Base-by-base conservation (phyloP, 257 asterid genomes). In the Gardenia jasminoides region DNA sequence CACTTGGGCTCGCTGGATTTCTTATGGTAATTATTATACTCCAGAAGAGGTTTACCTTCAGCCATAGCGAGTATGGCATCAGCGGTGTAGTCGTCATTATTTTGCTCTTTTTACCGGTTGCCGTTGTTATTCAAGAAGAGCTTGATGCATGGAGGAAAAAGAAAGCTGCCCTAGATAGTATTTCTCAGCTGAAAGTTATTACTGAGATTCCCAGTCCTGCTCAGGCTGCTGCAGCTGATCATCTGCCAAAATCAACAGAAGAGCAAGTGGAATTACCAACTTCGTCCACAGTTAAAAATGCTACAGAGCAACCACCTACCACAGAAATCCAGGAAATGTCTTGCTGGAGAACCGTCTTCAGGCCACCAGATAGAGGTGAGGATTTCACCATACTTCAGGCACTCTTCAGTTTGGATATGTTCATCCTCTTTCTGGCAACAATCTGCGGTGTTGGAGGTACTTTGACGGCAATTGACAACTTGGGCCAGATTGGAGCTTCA, bases 361-460 rank as follows among this genome's bases (percentile, higher is more conserved):
- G 70, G 47, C 97, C 92, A 0, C 97, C 97, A 54, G 71, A 58
- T 0, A 70, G 94, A 48, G 97, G 97, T 0, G 92, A 92, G 2
- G 97, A 92, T 83, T 90, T 75, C 83, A 92, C 97, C 0, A 92
- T 92, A 75, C 92, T 92, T 5, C 97, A 92, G 80, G 96, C 97
- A 3, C 89, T 92, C 10, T 92, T 92, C 80, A 90, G 95, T 24
- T 0, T 85, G 11, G 96, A 92, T 82, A 90, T 92, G 97, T 26
- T 89, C 0, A 88, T 90, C 30, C 76, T 93, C 0, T 90, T 93
- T 24, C 30, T 86, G 12, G 88, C 97, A 0, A 90, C 97, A 2
- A 90, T 91, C 31, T 91, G 97, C 52, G 97, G 97, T 10, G 89
- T 93, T 3, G 97, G 97, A 33, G 97, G 97, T 1, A 91, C 97